Evolutionary conservation across 176 grass and related monocot species (phyloP).

Genomic region (Tillandsia fasciculata): DNA sequence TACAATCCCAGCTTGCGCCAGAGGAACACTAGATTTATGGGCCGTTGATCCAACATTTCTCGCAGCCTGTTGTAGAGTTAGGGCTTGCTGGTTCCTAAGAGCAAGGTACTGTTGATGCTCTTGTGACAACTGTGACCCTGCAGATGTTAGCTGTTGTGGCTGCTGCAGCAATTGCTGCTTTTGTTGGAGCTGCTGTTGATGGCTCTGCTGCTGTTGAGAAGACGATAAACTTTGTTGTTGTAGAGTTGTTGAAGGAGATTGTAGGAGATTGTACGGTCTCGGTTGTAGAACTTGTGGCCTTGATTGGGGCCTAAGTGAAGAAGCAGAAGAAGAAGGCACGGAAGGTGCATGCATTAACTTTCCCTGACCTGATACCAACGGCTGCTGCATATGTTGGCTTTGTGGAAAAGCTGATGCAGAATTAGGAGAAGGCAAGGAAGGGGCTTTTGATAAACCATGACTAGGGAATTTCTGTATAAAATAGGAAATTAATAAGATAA

Average conservation of each 20-base stretch:
- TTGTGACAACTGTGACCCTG: conserved; percentile 25
- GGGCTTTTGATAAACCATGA: conserved; percentile 44
- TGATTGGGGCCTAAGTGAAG: conserved; percentile 55
- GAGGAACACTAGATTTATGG: conserved; percentile 33
- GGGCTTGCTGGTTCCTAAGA: conserved; percentile 34
- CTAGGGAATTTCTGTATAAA: conserved; percentile 45
- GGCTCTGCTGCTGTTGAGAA: conserved; percentile 45
- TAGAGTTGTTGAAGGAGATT: conserved; percentile 26
- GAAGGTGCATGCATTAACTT: conserved; percentile 28
- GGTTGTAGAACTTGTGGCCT: conserved; percentile 66
- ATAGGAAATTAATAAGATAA: conserved; percentile 6
- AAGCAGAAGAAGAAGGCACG: conserved; percentile 29
- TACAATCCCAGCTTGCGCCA: conserved; percentile 17
- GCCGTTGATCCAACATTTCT: conserved; percentile 36
- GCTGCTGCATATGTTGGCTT: conserved; percentile 1
- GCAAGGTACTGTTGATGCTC: conserved; percentile 38
- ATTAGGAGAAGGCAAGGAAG: conserved; percentile 43
- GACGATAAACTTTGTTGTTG: conserved; percentile 48
- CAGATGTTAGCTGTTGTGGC: conserved; percentile 21
- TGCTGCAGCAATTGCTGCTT: conserved; percentile 22
- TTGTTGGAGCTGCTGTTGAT: conserved; percentile 31
- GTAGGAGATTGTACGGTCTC: conserved; percentile 41
- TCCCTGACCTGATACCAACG: conserved; percentile 7
- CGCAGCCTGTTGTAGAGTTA: conserved; percentile 45
- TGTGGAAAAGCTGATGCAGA: conserved; percentile 40